Evolutionary conservation across 2,329 filamentous ascomycete genomes (phyloP).

Genomic region (Aspergillus fijiensis): DNA sequence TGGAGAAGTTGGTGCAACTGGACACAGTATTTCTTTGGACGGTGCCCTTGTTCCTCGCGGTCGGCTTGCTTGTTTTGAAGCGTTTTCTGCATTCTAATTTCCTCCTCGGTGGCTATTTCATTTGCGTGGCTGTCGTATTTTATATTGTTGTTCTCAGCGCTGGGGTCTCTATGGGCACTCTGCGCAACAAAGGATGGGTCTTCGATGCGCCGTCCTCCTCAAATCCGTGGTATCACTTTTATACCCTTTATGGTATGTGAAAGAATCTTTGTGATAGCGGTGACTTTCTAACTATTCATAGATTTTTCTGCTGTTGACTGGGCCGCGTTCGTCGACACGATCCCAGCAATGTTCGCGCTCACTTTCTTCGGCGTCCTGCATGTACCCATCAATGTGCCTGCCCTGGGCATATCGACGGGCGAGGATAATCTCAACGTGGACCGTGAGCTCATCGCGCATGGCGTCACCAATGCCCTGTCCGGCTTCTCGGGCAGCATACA

Average conservation of each 20-base stretch:
- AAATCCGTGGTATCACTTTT: slow-evolving; percentile 97
- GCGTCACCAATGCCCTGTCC: slow-evolving; percentile 87
- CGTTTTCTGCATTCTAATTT: slow-evolving; percentile 77
- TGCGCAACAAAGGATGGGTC: slow-evolving; percentile 81
- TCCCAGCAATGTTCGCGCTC: slow-evolving; percentile 93
- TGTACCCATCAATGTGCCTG: slow-evolving; percentile 96
- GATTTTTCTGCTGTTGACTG: slow-evolving; percentile 81
- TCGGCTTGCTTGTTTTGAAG: slow-evolving; percentile 74
- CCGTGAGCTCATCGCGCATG: slow-evolving; percentile 86
- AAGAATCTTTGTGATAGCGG: neutral
- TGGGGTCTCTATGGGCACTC: slow-evolving; percentile 61
- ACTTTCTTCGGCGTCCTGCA: slow-evolving; percentile 98
- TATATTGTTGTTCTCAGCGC: slow-evolving; percentile 52
- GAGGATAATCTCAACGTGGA: slow-evolving; percentile 93
- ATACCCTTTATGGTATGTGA: slow-evolving; percentile 84
- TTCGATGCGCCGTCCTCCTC: slow-evolving; percentile 81
- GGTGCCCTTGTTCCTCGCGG: slow-evolving; percentile 72
- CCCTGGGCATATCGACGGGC: slow-evolving; percentile 81
- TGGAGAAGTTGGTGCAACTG: slow-evolving; percentile 69
- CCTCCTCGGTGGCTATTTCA: slow-evolving; percentile 82
- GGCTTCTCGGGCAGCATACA: slow-evolving; percentile 83
- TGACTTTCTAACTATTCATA: slow-evolving; percentile 35
- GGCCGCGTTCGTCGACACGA: slow-evolving; percentile 75
- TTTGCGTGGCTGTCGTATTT: slow-evolving; percentile 68
- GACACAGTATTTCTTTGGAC: slow-evolving; percentile 82